Evolutionary conservation across 306 rosid species (phyloP), one percentile per base, ranked within the genome.

Genomic region (Nissolia schottii): DNA sequence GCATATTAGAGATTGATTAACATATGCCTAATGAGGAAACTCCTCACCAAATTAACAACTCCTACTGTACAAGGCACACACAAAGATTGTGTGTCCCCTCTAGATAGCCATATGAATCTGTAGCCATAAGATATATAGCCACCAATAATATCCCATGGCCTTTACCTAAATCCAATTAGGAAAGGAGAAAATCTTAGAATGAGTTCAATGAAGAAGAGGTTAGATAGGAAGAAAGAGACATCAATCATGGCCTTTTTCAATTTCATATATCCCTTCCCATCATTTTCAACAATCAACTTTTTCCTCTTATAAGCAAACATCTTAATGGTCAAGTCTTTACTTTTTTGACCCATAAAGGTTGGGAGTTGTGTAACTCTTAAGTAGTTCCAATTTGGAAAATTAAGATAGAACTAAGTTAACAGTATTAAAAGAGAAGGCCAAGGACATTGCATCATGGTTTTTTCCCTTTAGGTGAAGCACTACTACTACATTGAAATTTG

Each of bases 251-350:
- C n/a, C n/a, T n/a, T n/a, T n/a, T n/a, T n/a, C n/a, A n/a, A n/a
- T n/a, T 16, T 27, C 43, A 64, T 41, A 19, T 16, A 70, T 77
- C 55, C 67, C 27, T 32, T 70, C 73, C 82, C 63, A 63, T 73
- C 79, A 6, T 41, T 67, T 59, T 67, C 71, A 46, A 28, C 53
- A 66, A 38, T 19, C 53, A 67, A 41, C 71, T 38, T 73, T 79
- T 74, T 29, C 83, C n/a, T n/a, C n/a, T n/a, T n/a, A 68, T 24
- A 74, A 58, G 15, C 79, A 74, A 67, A 50, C 76, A 73, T 79
- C 40, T 58, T 66, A 78, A 45, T 41, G 49, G 78, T 72, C 78
- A 71, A 71, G 8, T 20, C 70, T 73, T 37, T 34, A 19, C 75
- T 72, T 65, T n/a, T 79, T 79, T 66, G 71, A 59, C 71, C 71